A percentile compares a stretch with the other conserved stretches of the same genome.
Conservation (phyloP, 2,329 filamentous ascomycete genomes). For the Talaromyces sp. region DNA sequence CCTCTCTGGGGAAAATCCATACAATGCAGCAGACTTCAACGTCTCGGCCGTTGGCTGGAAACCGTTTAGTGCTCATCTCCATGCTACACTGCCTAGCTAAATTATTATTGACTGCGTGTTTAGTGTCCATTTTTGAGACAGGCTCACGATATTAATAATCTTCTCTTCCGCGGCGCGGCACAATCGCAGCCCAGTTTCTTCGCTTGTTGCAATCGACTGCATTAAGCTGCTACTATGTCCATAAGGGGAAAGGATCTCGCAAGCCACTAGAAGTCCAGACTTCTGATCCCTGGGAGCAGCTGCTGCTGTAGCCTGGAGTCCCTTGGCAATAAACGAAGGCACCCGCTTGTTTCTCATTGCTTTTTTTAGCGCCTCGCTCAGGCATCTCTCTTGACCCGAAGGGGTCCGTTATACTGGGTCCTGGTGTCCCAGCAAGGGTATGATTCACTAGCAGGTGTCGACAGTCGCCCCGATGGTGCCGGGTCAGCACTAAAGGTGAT, state of each 20-base stretch:
- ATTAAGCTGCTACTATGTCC: background rate
- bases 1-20: background rate
- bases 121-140: background rate
- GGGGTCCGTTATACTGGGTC: background rate
- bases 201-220: background rate
- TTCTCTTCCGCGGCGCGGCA: background rate
- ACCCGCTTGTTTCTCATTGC: background rate
- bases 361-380: background rate
- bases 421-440: background rate
- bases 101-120: background rate
- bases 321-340: background rate
- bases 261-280: background rate
- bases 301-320: background rate
- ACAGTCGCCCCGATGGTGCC: background rate
- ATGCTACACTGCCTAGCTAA: background rate
- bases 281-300: background rate
- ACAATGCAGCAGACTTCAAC: background rate
- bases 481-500: background rate
- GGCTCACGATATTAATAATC: background rate
- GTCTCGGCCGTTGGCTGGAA: background rate
- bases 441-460: background rate
- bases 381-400: background rate
- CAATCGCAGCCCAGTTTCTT: background rate
- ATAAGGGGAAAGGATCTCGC: background rate
- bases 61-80: background rate